Evolutionary conservation across 805 yeast genomes (phyloP), one percentile per base, ranked within the genome.

Genomic region (Saccharomyces mikatae): DNA sequence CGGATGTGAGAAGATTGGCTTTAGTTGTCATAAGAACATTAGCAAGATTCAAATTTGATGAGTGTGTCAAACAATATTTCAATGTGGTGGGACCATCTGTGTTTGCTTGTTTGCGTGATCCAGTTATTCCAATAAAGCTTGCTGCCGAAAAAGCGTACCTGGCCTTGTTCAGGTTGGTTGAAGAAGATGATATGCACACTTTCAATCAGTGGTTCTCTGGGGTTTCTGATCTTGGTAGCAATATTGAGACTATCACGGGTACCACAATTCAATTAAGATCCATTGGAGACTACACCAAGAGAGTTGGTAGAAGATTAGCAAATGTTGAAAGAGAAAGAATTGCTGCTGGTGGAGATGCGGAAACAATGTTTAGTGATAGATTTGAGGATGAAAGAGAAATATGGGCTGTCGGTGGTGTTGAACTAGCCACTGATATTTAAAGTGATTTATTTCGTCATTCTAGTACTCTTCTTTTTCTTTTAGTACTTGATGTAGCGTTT

Each of bases 71-170:
- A 54, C 83, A 86, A 11, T 74, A 77, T 62, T 72, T 80, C 58
- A 82, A 83, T 60, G 57, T 71, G 0, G 62, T 92, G 51, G 88
- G 79, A 3, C 89, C 94, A 13, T 76, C 88, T 11, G 83, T 90
- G 1, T 92, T 92, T 68, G 74, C 85, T 0, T 84, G 94, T 67
- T 85, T 92, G 46, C 78, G 99, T 60, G 97, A 91, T 64, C 78
- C 84, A n/a, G 76, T 88, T 49, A 89, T 92, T 64, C 97, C 99
- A 4, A 84, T 92, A 61, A 91, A 90, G 64, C 76, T 92, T 58
- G 97, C 97, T 1, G 96, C 96, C 6, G 99, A 92, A 69, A 89
- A 89, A 73, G 90, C 95, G 0, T 90, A 80, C 68, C 68, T 91
- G 60, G 81, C 88, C 1, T 66, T 89, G 17, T 86, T 90, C 71